A percentile compares a stretch with the other conserved stretches of the same genome.
These are phyloP conservation scores for Botrytis hyacinthi DNA, from an alignment of 2,329 filamentous ascomycete genomes.

Conservation along the genomic window DNA sequence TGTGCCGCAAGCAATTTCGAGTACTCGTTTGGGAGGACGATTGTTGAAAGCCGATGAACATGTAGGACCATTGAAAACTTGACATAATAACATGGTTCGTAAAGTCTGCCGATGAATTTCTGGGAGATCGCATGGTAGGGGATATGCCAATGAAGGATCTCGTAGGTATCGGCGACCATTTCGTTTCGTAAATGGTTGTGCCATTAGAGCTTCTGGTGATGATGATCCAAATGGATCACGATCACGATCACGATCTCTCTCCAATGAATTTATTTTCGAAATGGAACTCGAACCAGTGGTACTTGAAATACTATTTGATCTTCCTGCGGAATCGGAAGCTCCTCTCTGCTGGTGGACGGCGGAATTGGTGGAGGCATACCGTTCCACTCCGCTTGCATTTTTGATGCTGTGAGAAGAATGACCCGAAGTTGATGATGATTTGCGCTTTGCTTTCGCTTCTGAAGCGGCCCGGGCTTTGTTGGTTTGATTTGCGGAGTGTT, in stretches of 20 bases:
- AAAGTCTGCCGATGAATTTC: constrained; percentile 87
- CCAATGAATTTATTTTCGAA: constrained; percentile 31
- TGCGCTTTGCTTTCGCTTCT: constrained; percentile 28
- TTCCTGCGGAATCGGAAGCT: constrained; percentile 25
- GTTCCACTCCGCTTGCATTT: constrained; percentile 34
- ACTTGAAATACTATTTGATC: constrained; percentile 36
- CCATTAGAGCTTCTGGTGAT: constrained; percentile 26
- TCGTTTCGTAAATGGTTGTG: constrained; percentile 63
- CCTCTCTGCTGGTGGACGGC: constrained; percentile 24
- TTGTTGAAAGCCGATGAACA: constrained; percentile 66
- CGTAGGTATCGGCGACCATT: constrained; percentile 82
- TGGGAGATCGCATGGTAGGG: constrained; percentile 81
- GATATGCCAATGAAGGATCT: constrained; percentile 70
- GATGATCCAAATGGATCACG: constrained; percentile 21
- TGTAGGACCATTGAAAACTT: constrained; percentile 77
- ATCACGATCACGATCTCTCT: constrained; percentile 28
- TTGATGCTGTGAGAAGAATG: constrained; percentile 31
- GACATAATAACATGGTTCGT: constrained; percentile 75
- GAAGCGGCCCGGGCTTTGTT: constrained; percentile 32
- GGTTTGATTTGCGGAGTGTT: constrained; percentile 35
- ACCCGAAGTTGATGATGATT: constrained; percentile 31
- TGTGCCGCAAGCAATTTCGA: constrained; percentile 85
- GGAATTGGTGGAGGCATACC: constrained; percentile 24
- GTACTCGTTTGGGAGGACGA: constrained; percentile 70
- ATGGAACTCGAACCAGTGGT: constrained; percentile 34